A percentile compares a stretch with the other conserved stretches of the same genome.
phyloP scores from a whole-genome alignment of 1,139 yeast species.

The Geotrichum bryndzae region DNA sequence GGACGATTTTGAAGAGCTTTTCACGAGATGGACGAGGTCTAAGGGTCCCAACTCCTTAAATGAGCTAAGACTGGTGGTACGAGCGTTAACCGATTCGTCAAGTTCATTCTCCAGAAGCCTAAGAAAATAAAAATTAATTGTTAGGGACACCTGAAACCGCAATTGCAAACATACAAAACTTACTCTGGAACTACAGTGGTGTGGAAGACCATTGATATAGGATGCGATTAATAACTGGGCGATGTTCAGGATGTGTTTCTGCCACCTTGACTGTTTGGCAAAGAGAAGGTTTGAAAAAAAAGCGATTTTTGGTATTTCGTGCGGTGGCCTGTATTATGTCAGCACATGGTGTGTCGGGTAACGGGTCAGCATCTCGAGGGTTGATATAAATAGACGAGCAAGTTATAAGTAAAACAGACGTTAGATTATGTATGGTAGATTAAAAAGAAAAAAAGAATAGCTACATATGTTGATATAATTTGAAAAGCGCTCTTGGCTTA shows the following conservation, averaged over 20 bases:
- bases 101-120: constrained; percentile 46
- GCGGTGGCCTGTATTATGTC: constrained; percentile 7
- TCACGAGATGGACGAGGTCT: constrained; percentile 70
- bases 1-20: constrained; percentile 42
- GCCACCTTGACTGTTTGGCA: neutral
- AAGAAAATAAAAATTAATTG: constrained; percentile 1
- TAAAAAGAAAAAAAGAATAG: neutral
- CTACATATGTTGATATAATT: constrained; percentile 2
- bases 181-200: constrained; percentile 33
- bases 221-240: neutral
- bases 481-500: neutral
- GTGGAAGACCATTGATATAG: constrained; percentile 19
- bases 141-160: neutral
- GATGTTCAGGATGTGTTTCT: neutral
- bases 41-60: constrained; percentile 77
- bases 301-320: constrained; percentile 1
- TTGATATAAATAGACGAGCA: neutral
- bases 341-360: neutral
- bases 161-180: constrained; percentile 17
- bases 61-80: constrained; percentile 42
- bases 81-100: constrained; percentile 47
- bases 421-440: neutral
- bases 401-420: too few species aligned
- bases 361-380: neutral
- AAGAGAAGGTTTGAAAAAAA: neutral